Base-by-base conservation (phyloP, 140 eudicot species). In the Oenanthe javanica region DNA sequence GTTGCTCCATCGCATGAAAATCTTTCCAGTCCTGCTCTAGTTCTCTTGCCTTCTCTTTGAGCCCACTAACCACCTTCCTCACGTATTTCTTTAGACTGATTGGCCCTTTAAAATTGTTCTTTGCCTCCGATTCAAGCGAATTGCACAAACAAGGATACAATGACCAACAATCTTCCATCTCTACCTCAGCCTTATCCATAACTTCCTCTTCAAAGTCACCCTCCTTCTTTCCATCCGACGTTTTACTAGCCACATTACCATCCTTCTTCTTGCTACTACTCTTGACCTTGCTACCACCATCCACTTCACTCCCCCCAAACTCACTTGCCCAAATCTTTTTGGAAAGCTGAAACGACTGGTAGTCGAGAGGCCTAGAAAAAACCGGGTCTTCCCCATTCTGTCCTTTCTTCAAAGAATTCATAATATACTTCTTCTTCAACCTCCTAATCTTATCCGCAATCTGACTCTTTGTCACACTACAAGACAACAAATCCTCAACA, bases 251-350 rank as follows among this genome's bases (percentile, higher is more conserved):
- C 2, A 12, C 73, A 31, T 67, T 27, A 14, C 31, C 73, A 40
- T 19, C 74, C 31, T 85, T 83, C 88, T 87, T 90, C 16, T 80
- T 81, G 18, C 55, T 71, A 8, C 14, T 55, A 77, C 72, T 84
- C 48, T 71, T 82, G 46, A 10, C 81, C 3, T 77, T 82, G 67
- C 77, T 87, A 14, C 63, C 71, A 5, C 48, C 75, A 48, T 6
- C 70, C 27, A 4, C 79, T 14, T 61, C 86, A 23, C 14, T 75
- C 40, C 85, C 45, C 18, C 31, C 31, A 31, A 31, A 9, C 83
- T 86, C 15, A 74, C 77, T 31, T 13, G 85, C 95, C 98, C 98
- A 93, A 19, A 93, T 79, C 84, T 86, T 82, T 38, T 91, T 88
- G 0, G 96, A 93, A 49, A 93, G 69, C 0, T 87, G 92, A 40